Base-by-base conservation (phyloP, 2,329 filamentous ascomycete species). In the Cercospora berteroae region DNA sequence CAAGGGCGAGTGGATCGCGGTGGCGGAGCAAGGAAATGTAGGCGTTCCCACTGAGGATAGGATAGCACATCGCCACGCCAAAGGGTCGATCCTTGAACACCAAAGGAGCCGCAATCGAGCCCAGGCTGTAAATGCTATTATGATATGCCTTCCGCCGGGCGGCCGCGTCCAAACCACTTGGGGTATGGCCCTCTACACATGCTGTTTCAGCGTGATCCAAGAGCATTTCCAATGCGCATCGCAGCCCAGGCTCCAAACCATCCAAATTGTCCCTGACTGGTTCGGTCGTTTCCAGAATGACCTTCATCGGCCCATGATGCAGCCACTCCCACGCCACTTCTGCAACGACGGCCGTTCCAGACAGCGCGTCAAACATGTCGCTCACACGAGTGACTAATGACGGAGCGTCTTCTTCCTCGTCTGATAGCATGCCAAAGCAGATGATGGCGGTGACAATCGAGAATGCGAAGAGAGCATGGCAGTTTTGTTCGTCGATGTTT, bases 401-500 rank as follows among this genome's bases (percentile, higher is more conserved):
- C 4, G 65, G 64, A 0, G 65, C 61, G 16, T 61, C 36, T 13
- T 67, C 58, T 9, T 42, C 39, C 2, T 63, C 36, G 13, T 69
- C 63, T 16, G 60, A 62, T 4, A 72, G 66, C 60, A 72, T 65
- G 44, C 64, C 67, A 8, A 69, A 70, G 56, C 69, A 72, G 13
- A 68, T 48, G 13, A 67, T 29, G 5, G 63, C 63, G 5, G 71
- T 67, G 9, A 72, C 33, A 8, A 71, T 44, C 7, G 69, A 70
- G 65, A 72, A 72, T 7, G 67, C 69, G 60, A 72, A 72, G 3
- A 72, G 57, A 1, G 71, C 71, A 42, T 72, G 67, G 65, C 69
- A 71, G 31, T 72, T 72, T 4, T 71, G 66, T 29, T 71, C 62
- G 50, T 71, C 64, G 58, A 72, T 71, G 55, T 60, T n/a, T 29